phyloP scores from a whole-genome alignment of 495 filamentous ascomycete species.

The Pseudomonodictys pantanalensis region DNA sequence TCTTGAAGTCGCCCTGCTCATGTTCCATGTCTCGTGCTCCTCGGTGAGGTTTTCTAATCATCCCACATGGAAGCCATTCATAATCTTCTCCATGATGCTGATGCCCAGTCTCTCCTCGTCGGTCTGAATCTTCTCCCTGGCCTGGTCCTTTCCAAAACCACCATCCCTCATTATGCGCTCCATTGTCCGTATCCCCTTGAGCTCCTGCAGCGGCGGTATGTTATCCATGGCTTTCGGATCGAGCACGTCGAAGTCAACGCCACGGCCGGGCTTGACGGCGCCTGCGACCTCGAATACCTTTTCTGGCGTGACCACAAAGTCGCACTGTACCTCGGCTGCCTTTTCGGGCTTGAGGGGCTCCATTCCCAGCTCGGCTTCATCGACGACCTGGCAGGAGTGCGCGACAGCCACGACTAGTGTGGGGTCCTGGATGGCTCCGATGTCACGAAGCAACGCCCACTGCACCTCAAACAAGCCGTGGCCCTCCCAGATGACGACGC shows the following conservation, averaged over 20 bases:
- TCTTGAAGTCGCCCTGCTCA: too few species aligned
- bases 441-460: conserved; percentile 15
- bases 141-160: not conserved
- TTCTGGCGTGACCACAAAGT: conserved; percentile 11
- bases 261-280: not conserved
- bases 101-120: conserved; percentile 23
- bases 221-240: not conserved
- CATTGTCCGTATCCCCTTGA: conserved; percentile 29
- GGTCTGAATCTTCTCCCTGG: not conserved
- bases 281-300: not conserved
- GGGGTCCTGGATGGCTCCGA: not conserved
- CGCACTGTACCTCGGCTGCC: conserved; percentile 1
- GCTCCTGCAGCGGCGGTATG: conserved; percentile 19
- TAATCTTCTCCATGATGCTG: conserved; percentile 18
- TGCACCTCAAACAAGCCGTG: conserved; percentile 8
- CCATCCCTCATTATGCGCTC: conserved; percentile 21
- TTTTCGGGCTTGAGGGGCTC: not conserved
- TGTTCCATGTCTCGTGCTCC: too few species aligned
- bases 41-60: too few species aligned
- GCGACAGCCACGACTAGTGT: conserved; percentile 13
- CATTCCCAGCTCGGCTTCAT: not conserved
- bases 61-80: conserved; percentile 11
- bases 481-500: not conserved
- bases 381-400: conserved; percentile 11
- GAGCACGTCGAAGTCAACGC: conserved; percentile 1